Evolutionary conservation across 108 stramenopile genomes (phyloP), one percentile per base, ranked within the genome.

Genomic region (Conticribra guillardii): DNA sequence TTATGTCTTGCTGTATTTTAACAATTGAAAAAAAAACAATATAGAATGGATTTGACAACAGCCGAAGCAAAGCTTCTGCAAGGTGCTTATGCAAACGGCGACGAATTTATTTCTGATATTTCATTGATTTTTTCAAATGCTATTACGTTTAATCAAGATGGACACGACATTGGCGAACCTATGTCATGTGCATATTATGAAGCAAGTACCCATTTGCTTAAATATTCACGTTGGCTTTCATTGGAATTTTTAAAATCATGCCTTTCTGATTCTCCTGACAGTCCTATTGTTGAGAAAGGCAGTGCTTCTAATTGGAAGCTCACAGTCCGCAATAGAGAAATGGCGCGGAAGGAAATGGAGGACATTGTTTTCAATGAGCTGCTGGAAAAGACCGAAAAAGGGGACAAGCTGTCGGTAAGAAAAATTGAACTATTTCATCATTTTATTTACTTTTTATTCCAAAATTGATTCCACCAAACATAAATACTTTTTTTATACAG

Each of bases 41-140:
- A n/a, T n/a, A n/a, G n/a, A 11, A 94, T 94, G 93, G 93, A 94
- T 73, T 68, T 94, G 32, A 94, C 93, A n/a, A 92, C 93, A 11
- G 85, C 84, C 16, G 93, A 94, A 68, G 81, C 86, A 31, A 90
- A 87, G 19, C 79, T 94, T 16, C 78, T 94, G 48, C 78, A 79
- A 33, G 91, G 91, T n/a, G 83, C 76, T 29, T 74, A 79, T 24
- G 79, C 84, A 51, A 70, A 67, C 9, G 69, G 85, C 19, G 85
- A 94, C 27, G 90, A 91, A 24, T 94, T 94, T 74, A 71, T 94
- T 9, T 72, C 79, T 47, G 93, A 94, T 71, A 80, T 91, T 47
- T 87, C 90, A 24, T 73, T 90, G 18, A 87, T 91, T 17, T 94
- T 94, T 71, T 62, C 87, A 19, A 94, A 94, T 74, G 89, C 93